A percentile compares a stretch with the other conserved stretches of the same genome.
Conservation (phyloP, 208 protist genomes). For the Strigomonas culicis region DNA sequence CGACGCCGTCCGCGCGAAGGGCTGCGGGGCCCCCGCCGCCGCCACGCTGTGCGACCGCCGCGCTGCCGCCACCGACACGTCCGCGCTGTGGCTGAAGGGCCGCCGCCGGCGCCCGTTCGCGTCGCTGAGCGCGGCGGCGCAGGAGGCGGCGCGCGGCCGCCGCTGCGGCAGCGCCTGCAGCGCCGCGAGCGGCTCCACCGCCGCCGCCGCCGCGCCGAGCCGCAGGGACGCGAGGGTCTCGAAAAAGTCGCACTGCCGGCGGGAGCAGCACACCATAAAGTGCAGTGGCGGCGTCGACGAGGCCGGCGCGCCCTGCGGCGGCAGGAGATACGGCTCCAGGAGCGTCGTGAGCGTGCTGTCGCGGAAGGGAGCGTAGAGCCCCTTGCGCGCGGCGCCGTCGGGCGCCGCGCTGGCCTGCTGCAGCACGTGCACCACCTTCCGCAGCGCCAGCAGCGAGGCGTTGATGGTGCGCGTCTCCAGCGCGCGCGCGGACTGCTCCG, state of each 20-base stretch:
- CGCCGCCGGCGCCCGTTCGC: neutral
- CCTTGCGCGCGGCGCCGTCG: conserved; percentile 2
- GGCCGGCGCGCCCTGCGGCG: neutral
- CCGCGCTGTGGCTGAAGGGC: neutral
- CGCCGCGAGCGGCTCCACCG: conserved; percentile 29
- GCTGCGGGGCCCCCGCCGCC: too few species aligned
- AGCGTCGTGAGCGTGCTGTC: conserved; percentile 66
- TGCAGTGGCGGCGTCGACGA: neutral
- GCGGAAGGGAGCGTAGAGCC: conserved; percentile 53
- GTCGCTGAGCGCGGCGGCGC: neutral
- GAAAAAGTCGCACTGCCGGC: conserved; percentile 47
- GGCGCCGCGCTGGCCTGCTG: conserved; percentile 8
- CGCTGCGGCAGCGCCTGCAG: conserved; percentile 23
- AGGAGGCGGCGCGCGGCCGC: neutral
- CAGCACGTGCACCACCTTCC: conserved; percentile 68
- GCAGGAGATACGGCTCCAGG: conserved; percentile 52
- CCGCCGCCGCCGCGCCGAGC: conserved; percentile 62
- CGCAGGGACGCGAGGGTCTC: conserved; percentile 70
- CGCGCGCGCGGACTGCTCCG: conserved; percentile 21
- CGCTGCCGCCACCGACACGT: too few species aligned
- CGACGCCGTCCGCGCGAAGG: too few species aligned
- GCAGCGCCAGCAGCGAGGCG: conserved; percentile 74
- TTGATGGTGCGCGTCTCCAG: conserved; percentile 72
- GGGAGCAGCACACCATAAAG: conserved; percentile 66
- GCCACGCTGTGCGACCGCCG: too few species aligned